Conservation (phyloP, 164 flowering plant genomes). For the Nymphaea colorata region DNA sequence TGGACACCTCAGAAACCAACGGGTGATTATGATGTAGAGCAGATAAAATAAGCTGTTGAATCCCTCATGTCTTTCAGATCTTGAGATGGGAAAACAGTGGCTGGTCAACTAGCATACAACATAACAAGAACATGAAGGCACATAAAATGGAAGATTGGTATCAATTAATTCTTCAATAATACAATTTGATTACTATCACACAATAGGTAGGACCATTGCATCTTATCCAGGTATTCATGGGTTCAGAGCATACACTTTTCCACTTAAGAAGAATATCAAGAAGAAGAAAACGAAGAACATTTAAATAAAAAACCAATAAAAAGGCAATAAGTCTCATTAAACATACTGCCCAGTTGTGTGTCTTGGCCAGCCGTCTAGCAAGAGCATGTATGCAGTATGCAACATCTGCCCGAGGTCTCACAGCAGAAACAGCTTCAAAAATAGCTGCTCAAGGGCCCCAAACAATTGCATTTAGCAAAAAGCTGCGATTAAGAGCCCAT, state of each 20-base stretch:
- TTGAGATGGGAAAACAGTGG: too few species aligned
- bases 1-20: not conserved
- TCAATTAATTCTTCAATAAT: not conserved
- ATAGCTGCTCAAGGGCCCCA: conserved; percentile 23
- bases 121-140: too few species aligned
- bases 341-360: conserved; percentile 48
- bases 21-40: not conserved
- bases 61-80: too few species aligned
- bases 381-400: conserved; percentile 38
- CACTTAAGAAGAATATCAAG: not conserved
- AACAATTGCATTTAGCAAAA: conserved; percentile 7
- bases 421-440: conserved; percentile 28
- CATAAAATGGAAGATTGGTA: too few species aligned
- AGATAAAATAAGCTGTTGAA: too few species aligned
- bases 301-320: too few species aligned
- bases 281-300: not conserved
- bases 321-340: not conserved
- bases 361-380: conserved; percentile 35
- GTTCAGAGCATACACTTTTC: not conserved
- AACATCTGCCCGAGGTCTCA: conserved; percentile 38
- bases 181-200: not conserved
- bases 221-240: not conserved
- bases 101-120: too few species aligned
- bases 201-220: not conserved
- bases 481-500: not conserved